Conservation (phyloP, 2,329 filamentous ascomycete species). For the Coniochaeta sp. region DNA sequence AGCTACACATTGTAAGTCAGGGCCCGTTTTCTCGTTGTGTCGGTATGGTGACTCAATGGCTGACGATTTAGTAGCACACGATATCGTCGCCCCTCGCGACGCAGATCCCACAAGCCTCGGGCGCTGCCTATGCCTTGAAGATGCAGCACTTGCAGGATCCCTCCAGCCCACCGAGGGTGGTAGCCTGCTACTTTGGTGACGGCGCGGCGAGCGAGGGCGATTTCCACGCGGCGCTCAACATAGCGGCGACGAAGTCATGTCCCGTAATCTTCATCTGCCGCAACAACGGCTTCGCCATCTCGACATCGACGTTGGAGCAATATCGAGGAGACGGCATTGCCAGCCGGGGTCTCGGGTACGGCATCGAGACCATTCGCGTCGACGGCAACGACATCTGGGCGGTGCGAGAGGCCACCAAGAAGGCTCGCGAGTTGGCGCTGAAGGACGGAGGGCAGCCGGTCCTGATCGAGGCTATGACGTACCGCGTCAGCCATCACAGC, state of each 20-base stretch:
- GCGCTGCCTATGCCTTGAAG: constrained; percentile 73
- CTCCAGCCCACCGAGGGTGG: constrained; percentile 51
- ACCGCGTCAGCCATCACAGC: constrained; percentile 93
- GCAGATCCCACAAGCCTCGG: constrained; percentile 72
- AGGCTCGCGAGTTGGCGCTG: constrained; percentile 71
- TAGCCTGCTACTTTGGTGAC: constrained; percentile 74
- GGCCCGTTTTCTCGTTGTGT: background rate
- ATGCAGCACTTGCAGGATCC: constrained; percentile 62
- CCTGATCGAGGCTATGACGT: constrained; percentile 92
- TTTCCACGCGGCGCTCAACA: constrained; percentile 76
- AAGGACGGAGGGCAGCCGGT: constrained; percentile 75
- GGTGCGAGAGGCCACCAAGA: constrained; percentile 60
- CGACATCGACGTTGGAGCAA: constrained; percentile 71
- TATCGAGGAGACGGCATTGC: constrained; percentile 80
- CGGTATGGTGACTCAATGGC: background rate
- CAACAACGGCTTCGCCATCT: constrained; percentile 79
- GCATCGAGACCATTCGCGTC: constrained; percentile 76
- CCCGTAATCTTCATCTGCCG: constrained; percentile 74
- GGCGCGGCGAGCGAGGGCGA: constrained; percentile 76
- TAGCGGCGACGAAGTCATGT: constrained; percentile 69
- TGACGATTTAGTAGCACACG: constrained; percentile 45
- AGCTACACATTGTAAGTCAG: constrained; percentile 68
- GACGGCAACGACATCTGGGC: constrained; percentile 80
- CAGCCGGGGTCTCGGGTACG: constrained; percentile 68
- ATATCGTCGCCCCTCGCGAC: constrained; percentile 73